Base-by-base conservation (phyloP, 2,329 filamentous ascomycete species). In the Calonectria hongkongensis region DNA sequence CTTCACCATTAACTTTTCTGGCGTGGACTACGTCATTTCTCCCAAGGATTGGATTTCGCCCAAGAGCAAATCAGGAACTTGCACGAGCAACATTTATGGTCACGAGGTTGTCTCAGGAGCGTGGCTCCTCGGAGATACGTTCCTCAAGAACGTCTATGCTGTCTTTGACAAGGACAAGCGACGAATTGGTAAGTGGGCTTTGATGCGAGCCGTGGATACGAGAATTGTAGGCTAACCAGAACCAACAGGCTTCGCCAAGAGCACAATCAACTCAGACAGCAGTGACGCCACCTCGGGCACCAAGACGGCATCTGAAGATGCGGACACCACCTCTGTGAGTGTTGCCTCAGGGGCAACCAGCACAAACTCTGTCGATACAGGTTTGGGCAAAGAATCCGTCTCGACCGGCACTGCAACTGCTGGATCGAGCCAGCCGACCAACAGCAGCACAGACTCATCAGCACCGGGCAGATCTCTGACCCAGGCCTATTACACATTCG, bases 111-210 rank as follows among this genome's bases (percentile, higher is more conserved):
- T 95, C 58, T 84, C 87, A 0, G 87, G 86, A 78, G 78, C 92
- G 33, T 98, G 95, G 95, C 87, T 98, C n/a, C 84, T 98, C 1
- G 95, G 95, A 2, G 95, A 95, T 76, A 91, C 93, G 0, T 98
- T 98, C 79, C 85, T 98, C 73, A 98, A 97, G 86, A 98, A 97
- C 78, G 95, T 98, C 18, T 98, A 98, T 81, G 88, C 91, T 1
- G 92, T 97, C 28, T 98, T 97, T 81, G 95, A 98, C 82, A 91
- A 90, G 66, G 95, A 96, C 74, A 81, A 91, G 75, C 84, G 83
- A 51, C 89, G 89, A 65, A 90, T 95, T 75, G 94, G 93, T 90
- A 82, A 81, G 87, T 82, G 60, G 9, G 8, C 4, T 33, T 0
- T 39, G 21, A 16, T 39, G 13, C 4, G 13, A 16, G 13, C 1